These are phyloP conservation scores for Phaeophleospora eucalypticola DNA, from an alignment of 2,329 filamentous ascomycete genomes.

Conservation along the genomic window DNA sequence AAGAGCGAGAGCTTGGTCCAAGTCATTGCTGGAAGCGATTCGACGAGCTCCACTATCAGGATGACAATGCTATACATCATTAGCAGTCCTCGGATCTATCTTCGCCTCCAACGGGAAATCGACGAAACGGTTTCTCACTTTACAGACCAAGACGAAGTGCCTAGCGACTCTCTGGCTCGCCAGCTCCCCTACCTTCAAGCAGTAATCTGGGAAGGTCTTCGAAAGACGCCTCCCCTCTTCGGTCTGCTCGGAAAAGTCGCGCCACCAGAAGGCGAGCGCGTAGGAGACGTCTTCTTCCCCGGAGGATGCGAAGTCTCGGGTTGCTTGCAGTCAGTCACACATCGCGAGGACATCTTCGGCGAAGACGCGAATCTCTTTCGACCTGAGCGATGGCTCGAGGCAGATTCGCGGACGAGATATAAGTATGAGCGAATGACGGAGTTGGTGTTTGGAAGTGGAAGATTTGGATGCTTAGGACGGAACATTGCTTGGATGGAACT, in stretches of 20 bases:
- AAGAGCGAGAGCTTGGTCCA: constrained; percentile 7
- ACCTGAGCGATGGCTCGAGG: constrained; percentile 47
- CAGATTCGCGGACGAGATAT: constrained; percentile 3
- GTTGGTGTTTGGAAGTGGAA: constrained; percentile 31
- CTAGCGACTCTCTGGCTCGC: constrained; percentile 22
- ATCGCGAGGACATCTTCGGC: constrained; percentile 23
- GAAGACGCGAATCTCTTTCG: constrained; percentile 43
- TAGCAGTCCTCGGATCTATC: constrained; percentile 33
- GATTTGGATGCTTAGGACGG: constrained; percentile 17
- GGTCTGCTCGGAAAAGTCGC: constrained; percentile 33
- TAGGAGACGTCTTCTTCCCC: constrained; percentile 30
- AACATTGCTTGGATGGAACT: constrained; percentile 34
- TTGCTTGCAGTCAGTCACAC: constrained; percentile 22
- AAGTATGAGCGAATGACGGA: constrained; percentile 9
- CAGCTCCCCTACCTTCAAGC: constrained; percentile 37
- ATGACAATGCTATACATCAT: constrained; percentile 15
- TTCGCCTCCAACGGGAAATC: constrained; percentile 45
- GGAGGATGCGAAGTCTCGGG: constrained; percentile 23
- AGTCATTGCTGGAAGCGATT: constrained; percentile 45
- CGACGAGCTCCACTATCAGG: constrained; percentile 46
- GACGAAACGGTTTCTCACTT: constrained; percentile 21
- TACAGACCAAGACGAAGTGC: not conserved
- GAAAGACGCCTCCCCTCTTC: constrained; percentile 37
- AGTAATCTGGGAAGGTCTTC: constrained; percentile 39
- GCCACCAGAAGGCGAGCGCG: constrained; percentile 32